Base-by-base conservation (phyloP, 1,139 yeast species). In the Ogataea hybrid region DNA sequence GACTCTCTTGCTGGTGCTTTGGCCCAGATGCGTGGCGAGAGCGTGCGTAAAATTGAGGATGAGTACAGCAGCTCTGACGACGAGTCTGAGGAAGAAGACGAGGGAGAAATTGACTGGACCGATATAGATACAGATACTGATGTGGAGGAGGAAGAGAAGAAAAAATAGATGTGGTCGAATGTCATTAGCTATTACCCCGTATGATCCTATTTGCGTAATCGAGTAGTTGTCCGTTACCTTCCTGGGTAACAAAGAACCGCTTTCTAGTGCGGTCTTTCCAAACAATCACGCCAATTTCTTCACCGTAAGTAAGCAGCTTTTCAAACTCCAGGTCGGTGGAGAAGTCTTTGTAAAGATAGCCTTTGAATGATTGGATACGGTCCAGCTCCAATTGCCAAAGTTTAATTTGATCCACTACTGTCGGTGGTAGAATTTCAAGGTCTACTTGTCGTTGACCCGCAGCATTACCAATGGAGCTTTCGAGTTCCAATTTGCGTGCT, bases 351-450 rank as follows among this genome's bases (percentile, higher is more conserved):
- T 87, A 92, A 39, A 92, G 65, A 50, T 84, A 90, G 0, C 99
- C 99, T 30, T 84, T 89, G 42, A 81, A 86, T 1, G 95, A 80
- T 56, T 85, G 83, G 49, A 92, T 86, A 65, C 99, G 77, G 61
- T 92, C 98, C 69, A 90, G 68, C 60, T 92, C 99, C 49, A 92
- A 71, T 66, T 92, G 98, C 99, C 99, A 92, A 43, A 92, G 71
- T 58, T 82, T 83, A 52, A 92, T 87, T 62, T 92, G 99, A 65
- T 92, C 99, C 1, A 88, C 89, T 7, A 92, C 96, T 0, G 96
- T 94, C 0, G 97, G 96, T 3, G 97, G 98, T 10, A 92, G 66
- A 14, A 89, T 69, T 56, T 83, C 89, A 28, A 84, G 61, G 27
- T 52, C 48, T 6, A 50, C 62, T 46, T 74, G 77, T 47, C 46